Evolutionary conservation across 345 rosid genomes (phyloP).

Genomic region (Boechera retrofracta): DNA sequence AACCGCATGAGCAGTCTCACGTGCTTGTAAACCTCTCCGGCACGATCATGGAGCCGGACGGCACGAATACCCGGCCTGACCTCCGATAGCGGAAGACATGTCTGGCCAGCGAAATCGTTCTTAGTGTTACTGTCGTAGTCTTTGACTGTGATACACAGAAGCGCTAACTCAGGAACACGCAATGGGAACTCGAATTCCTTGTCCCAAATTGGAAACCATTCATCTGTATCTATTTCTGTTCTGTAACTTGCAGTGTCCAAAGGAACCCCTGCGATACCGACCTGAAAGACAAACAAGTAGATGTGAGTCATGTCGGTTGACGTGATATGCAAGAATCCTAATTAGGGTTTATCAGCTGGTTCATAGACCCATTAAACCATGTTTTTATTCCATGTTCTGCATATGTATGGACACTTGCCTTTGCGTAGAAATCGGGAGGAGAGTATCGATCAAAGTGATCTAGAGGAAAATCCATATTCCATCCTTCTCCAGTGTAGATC

Average conservation of each 20-base stretch:
- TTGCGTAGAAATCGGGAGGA: conserved; percentile 81
- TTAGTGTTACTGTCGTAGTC: conserved; percentile 72
- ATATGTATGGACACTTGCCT: conserved; percentile 49
- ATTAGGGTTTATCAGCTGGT: no score
- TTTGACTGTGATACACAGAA: conserved; percentile 71
- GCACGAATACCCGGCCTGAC: conserved; percentile 70
- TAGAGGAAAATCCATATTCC: conserved; percentile 73
- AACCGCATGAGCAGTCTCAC: conserved; percentile 59
- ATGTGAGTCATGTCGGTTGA: neutral
- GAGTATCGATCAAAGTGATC: conserved; percentile 77
- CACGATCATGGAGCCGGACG: conserved; percentile 60
- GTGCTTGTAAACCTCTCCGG: conserved; percentile 56
- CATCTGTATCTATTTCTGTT: conserved; percentile 64
- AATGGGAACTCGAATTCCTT: conserved; percentile 79
- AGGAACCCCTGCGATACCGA: conserved; percentile 71
- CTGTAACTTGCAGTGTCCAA: conserved; percentile 67
- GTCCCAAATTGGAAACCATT: conserved; percentile 84
- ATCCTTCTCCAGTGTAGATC: conserved; percentile 82
- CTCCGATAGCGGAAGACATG: conserved; percentile 78
- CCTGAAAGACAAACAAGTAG: conserved; percentile 40
- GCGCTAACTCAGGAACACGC: conserved; percentile 74
- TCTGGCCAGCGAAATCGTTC: conserved; percentile 86
- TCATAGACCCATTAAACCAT: neutral
- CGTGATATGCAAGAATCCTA: conserved; percentile 10
- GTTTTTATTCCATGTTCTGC: neutral